phyloP scores from a whole-genome alignment of 139 green algal species.

The Asterochloris erici region DNA sequence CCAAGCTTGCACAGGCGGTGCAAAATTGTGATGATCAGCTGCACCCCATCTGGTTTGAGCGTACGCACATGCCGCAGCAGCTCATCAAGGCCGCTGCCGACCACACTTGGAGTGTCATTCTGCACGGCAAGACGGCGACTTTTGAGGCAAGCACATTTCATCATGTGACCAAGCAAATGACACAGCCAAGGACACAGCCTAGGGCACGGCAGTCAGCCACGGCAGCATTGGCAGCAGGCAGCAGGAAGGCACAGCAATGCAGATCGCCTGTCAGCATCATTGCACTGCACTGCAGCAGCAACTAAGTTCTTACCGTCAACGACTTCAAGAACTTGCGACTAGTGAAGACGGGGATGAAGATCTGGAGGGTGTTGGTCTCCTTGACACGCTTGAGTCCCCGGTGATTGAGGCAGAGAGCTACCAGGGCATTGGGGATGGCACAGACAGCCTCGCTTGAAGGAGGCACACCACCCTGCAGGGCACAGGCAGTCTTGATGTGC shows the following conservation, averaged over 20 bases:
- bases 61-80: constrained; percentile 81
- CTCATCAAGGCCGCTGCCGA: constrained; percentile 87
- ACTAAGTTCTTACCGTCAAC: constrained; percentile 11
- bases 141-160: not conserved
- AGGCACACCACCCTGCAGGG: constrained; percentile 46
- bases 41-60: constrained; percentile 62
- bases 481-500: not conserved
- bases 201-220: no score
- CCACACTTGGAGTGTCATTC: constrained; percentile 69
- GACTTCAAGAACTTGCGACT: constrained; percentile 35
- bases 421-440: constrained; percentile 71
- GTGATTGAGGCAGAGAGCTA: constrained; percentile 87
- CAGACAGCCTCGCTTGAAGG: constrained; percentile 75
- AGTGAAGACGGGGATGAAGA: constrained; percentile 79
- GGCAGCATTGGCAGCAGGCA: no score
- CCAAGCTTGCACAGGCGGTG: constrained; percentile 51
- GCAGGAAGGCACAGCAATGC: no score
- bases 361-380: constrained; percentile 50
- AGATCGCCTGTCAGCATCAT: no score
- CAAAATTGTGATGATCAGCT: constrained; percentile 68
- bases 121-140: constrained; percentile 26
- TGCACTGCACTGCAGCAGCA: not conserved
- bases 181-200: no score
- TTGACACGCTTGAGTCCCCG: constrained; percentile 67
- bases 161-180: not conserved